A percentile compares a stretch with the other conserved stretches of the same genome.
Conservation (phyloP, 305 asterid genomes). For the Petunia hybrid region DNA sequence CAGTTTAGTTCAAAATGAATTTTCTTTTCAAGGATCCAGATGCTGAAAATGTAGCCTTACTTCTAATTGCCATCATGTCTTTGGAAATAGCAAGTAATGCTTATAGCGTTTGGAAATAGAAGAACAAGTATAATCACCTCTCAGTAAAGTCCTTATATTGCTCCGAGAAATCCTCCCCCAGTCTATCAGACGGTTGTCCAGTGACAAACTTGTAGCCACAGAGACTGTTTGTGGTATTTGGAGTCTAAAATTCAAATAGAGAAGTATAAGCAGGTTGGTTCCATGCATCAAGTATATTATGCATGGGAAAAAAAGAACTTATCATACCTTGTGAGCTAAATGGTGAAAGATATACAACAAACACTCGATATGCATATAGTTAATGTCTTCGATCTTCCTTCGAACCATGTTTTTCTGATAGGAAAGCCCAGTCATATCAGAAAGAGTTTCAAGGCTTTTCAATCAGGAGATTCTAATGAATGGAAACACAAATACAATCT, state of each 20-base stretch:
- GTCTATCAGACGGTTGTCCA: constrained; percentile 98
- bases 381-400: constrained; percentile 87
- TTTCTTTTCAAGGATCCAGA: constrained; percentile 21
- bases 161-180: constrained; percentile 95
- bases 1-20: not conserved
- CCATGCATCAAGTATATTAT: not conserved
- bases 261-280: constrained; percentile 15
- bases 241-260: constrained; percentile 59
- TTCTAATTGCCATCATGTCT: constrained; percentile 9
- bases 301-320: constrained; percentile 10
- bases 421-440: constrained; percentile 27
- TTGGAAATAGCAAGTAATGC: not conserved
- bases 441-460: constrained; percentile 28
- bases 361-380: constrained; percentile 76
- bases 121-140: constrained; percentile 57
- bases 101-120: not conserved
- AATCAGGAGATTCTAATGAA: constrained; percentile 21
- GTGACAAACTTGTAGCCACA: constrained; percentile 97
- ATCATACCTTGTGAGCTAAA: constrained; percentile 81
- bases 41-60: not conserved
- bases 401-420: constrained; percentile 86
- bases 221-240: constrained; percentile 90
- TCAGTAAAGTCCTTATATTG: constrained; percentile 83
- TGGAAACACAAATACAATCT: constrained; percentile 2
- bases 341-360: constrained; percentile 87